Base-by-base conservation (phyloP, 352 stramenopile species). In the Phytophthora fragariaefolia region DNA sequence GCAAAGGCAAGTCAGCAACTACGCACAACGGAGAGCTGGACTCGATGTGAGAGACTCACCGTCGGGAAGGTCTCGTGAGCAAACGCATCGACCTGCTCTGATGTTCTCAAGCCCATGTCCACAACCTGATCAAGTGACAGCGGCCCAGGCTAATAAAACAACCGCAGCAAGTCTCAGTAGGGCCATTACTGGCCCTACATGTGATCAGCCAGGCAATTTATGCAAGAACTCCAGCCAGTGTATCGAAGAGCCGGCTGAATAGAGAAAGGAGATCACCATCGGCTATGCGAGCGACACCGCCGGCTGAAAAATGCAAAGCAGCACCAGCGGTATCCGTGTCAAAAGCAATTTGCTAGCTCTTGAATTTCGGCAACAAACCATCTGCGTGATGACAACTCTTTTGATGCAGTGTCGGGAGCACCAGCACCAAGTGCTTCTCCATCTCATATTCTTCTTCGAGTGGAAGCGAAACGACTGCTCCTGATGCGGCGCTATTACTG, bases 211-310 rank as follows among this genome's bases (percentile, higher is more conserved):
- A 49, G 17, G 42, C 42, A 30, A 24, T 49, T 49, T 49, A n/a
- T 55, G 48, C 27, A 55, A 55, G 48, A 26, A 55, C 48, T 2
- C 48, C 17, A 42, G 10, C 17, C 24, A 40, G 6, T 53, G 46
- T 36, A 38, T 12, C 5, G 20, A 34, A 28, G 6, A 53, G 46
- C 46, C 23, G 8, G 17, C 46, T 28, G 23, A 23, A 20, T 38
- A 53, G 23, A 53, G 18, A 53, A 53, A 22, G 24, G 48, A 38
- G 13, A 23, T n/a, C 48, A 43, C 7, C 48, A 40, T 40, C 42
- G 48, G 48, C 27, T 55, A 36, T 55, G 27, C n/a, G 48, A 55
- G 27, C 48, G 48, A 17, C 48, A 55, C 28, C 48, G 48, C 15
- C 26, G 27, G 26, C 48, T 55, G 26, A 26, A 55, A 17, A 55